Conservation (phyloP, 1,284 basidiomycete genomes). For the Moesziomyces globuligerus region DNA sequence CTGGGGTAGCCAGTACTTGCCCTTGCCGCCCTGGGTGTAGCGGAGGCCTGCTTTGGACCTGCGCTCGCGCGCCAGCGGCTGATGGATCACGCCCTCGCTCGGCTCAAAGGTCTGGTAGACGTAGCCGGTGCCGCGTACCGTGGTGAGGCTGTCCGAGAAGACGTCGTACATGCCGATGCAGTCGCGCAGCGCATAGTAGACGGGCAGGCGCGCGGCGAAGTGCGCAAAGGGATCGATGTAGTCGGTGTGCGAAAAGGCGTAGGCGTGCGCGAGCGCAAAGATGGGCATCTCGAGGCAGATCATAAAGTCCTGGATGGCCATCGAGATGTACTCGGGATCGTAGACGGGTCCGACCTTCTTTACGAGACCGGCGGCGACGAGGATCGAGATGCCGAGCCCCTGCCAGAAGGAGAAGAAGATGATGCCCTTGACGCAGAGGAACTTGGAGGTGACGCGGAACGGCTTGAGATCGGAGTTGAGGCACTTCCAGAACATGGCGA, state of each 20-base stretch:
- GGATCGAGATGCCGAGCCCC: slow-evolving; percentile 79
- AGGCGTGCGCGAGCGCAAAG: slow-evolving; percentile 92
- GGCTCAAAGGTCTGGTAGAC: slow-evolving; percentile 96
- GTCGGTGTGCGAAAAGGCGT: slow-evolving; percentile 74
- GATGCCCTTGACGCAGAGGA: slow-evolving; percentile 92
- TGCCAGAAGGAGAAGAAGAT: slow-evolving; percentile 99
- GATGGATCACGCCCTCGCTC: slow-evolving; percentile 87
- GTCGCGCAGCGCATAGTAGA: slow-evolving; percentile 80
- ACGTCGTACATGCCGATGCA: slow-evolving; percentile 80
- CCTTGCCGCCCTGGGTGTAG: slow-evolving; percentile 85
- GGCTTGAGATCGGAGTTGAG: slow-evolving; percentile 59
- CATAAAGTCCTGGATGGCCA: slow-evolving; percentile 63
- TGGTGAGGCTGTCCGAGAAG: slow-evolving; percentile 83
- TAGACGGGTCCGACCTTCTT: slow-evolving; percentile 78
- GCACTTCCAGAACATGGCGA: slow-evolving; percentile 65
- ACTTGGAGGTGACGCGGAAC: slow-evolving; percentile 69
- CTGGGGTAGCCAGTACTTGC: slow-evolving; percentile 68
- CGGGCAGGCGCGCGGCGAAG: slow-evolving; percentile 58
- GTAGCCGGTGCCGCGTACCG: slow-evolving; percentile 87
- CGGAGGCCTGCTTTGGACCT: slow-evolving; percentile 75
- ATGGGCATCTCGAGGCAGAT: slow-evolving; percentile 98
- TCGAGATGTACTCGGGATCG: slow-evolving; percentile 74
- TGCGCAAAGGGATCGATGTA: slow-evolving; percentile 55
- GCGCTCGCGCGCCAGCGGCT: slow-evolving; percentile 50
- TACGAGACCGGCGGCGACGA: slow-evolving; percentile 84